phyloP scores from a whole-genome alignment of 176 grass and related monocot species.

The Puccinellia tenuiflora region DNA sequence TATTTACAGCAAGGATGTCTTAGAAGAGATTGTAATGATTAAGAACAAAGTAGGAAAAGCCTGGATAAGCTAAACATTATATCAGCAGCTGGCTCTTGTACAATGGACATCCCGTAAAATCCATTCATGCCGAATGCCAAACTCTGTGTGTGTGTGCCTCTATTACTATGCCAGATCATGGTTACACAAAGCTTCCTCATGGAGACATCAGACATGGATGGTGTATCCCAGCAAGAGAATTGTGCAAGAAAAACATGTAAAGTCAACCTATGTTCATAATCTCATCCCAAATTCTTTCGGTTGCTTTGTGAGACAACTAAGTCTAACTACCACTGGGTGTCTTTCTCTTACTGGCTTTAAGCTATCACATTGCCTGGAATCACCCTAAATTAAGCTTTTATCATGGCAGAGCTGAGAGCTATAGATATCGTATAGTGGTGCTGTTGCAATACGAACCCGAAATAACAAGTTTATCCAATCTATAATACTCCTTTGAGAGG shows the following conservation, averaged over 20 bases:
- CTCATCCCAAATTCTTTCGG: background rate
- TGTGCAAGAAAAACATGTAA: background rate
- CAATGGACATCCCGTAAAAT: background rate
- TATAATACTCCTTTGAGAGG: background rate
- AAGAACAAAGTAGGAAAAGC: background rate
- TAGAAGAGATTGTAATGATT: background rate
- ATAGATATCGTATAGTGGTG: background rate
- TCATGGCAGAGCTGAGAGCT: background rate
- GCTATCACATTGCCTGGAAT: background rate
- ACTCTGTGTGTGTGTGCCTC: background rate
- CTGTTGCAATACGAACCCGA: background rate
- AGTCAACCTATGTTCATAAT: background rate
- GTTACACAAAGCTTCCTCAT: background rate
- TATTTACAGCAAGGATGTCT: conserved; percentile 22
- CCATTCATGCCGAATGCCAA: background rate
- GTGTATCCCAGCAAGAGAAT: background rate
- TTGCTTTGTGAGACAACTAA: background rate
- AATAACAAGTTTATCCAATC: background rate
- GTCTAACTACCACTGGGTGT: background rate
- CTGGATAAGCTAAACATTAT: background rate
- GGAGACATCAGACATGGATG: too few species aligned
- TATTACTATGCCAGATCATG: background rate
- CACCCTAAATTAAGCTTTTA: background rate
- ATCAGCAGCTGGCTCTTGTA: background rate
- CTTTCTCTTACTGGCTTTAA: background rate